Evolutionary conservation across 140 eudicot species (phyloP).

Genomic region (Ambrosia hybrid): DNA sequence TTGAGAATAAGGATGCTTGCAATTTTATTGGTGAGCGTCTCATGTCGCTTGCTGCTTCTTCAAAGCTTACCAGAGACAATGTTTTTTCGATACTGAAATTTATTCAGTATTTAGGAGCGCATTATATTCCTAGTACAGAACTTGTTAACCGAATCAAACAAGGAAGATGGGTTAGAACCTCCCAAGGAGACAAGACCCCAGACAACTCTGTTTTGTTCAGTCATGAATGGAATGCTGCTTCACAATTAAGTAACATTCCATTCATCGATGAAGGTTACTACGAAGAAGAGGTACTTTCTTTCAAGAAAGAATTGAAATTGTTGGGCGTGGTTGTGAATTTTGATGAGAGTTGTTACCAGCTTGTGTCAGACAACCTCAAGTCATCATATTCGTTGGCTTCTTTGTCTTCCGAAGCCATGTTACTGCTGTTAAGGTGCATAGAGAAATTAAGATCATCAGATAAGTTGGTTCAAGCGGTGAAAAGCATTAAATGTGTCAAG

Average conservation of each 20-base stretch:
- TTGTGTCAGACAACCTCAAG: slow-evolving; percentile 47
- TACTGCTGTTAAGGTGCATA: slow-evolving; percentile 39
- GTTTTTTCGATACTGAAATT: slow-evolving; percentile 47
- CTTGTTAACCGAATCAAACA: slow-evolving; percentile 33
- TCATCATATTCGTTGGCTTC: slow-evolving; percentile 28
- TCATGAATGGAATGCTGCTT: slow-evolving; percentile 48
- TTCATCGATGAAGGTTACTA: slow-evolving; percentile 49
- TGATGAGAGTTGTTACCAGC: slow-evolving; percentile 31
- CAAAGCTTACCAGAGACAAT: slow-evolving; percentile 36
- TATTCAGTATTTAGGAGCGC: slow-evolving; percentile 41
- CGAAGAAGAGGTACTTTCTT: slow-evolving; percentile 40
- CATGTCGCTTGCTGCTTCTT: slow-evolving; percentile 47
- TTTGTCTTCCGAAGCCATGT: slow-evolving; percentile 30
- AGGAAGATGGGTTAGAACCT: slow-evolving; percentile 45
- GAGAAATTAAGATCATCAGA: slow-evolving; percentile 12
- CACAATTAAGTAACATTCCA: slow-evolving; percentile 49
- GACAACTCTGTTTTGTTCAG: slow-evolving; percentile 37
- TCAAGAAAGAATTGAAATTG: slow-evolving; percentile 38
- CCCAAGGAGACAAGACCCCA: slow-evolving; percentile 46
- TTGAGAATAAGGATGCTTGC: slow-evolving; percentile 47
- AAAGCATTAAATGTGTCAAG: slow-evolving; percentile 38
- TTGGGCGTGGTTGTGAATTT: slow-evolving; percentile 46
- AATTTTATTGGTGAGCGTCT: slow-evolving; percentile 52
- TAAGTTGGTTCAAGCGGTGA: slow-evolving; percentile 36
- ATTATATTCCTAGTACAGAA: slow-evolving; percentile 17